Base-by-base conservation (phyloP, 2,329 filamentous ascomycete species). In the Diaporthe batatas region DNA sequence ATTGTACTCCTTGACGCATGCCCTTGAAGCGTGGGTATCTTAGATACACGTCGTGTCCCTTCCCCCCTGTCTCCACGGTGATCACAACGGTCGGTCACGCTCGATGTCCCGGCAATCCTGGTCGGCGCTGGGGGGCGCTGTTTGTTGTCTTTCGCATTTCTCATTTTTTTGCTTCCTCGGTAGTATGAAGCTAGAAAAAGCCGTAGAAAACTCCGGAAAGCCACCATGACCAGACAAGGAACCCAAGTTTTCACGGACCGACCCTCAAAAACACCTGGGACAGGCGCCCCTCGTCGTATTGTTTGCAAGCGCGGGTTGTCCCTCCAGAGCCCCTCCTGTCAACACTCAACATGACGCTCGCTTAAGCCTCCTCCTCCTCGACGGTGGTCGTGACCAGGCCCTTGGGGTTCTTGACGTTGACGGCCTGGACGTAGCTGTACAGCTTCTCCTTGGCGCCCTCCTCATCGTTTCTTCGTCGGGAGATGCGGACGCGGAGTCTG, bases 391-490 rank as follows among this genome's bases (percentile, higher is more conserved):
- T 99, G 84, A 93, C 91, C 81, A 99, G 93, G 86, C 96, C 96
- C 94, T 98, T 98, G 87, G 95, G 92, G 88, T 97, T 93, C 94
- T 98, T 98, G 85, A 98, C 95, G 88, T 98, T 98, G 85, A 99
- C 96, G 81, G 96, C 96, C 92, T 99, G 96, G 81, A 99, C 96
- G 89, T 98, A 98, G 87, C 93, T 96, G 93, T 98, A 99, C 79
- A 99, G 92, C 91, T 97, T 98, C 92, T 99, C 94, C 91, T 98
- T 98, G 85, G 97, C 96, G 82, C 94, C 94, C 89, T 99, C 96
- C 91, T 98, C 96, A 87, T 99, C 96, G 89, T 99, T 99, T 92
- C 96, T 94, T 92, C 97, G 97, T 88, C 96, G 94, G 84, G 95
- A 98, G 89, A 99, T 98, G 88, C 97, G 95, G 84, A 99, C 92